Evolutionary conservation across 768 basidiomycete genomes (phyloP).

Genomic region (Termitomyces sp.): DNA sequence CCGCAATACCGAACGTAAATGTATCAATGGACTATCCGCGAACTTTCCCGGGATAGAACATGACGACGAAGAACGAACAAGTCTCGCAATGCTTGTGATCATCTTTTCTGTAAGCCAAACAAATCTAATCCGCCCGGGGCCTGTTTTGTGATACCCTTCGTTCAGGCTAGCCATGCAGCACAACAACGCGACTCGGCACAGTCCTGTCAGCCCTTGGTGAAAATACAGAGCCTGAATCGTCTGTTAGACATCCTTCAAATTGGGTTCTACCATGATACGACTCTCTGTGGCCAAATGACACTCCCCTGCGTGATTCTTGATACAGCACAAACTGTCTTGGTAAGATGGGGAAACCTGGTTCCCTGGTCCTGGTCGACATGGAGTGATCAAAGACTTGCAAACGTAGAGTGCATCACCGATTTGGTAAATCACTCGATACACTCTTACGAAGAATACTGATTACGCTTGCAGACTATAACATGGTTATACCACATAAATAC

Average conservation of each 20-base stretch:
- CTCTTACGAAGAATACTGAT: not conserved
- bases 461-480: slow-evolving; percentile 34
- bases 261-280: slow-evolving; percentile 1
- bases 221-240: slow-evolving; percentile 39
- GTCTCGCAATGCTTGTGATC: slow-evolving; percentile 33
- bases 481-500: slow-evolving; percentile 44
- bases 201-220: slow-evolving; percentile 21
- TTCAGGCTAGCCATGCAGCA: slow-evolving; percentile 19
- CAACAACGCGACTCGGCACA: not conserved
- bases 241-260: slow-evolving; percentile 38
- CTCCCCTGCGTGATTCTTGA: slow-evolving; percentile 26
- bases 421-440: slow-evolving; percentile 33
- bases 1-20: slow-evolving; percentile 7
- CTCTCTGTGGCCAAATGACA: not conserved
- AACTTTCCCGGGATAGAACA: slow-evolving; percentile 1
- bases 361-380: slow-evolving; percentile 66
- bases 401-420: slow-evolving; percentile 41
- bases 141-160: not conserved
- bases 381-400: slow-evolving; percentile 44
- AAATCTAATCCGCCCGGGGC: not conserved
- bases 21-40: slow-evolving; percentile 9
- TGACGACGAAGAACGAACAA: slow-evolving; percentile 23
- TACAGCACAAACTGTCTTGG: slow-evolving; percentile 40
- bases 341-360: slow-evolving; percentile 51
- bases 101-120: slow-evolving; percentile 31